Conservation (phyloP, 2,329 filamentous ascomycete species). For the Neofusicoccum sp. region DNA sequence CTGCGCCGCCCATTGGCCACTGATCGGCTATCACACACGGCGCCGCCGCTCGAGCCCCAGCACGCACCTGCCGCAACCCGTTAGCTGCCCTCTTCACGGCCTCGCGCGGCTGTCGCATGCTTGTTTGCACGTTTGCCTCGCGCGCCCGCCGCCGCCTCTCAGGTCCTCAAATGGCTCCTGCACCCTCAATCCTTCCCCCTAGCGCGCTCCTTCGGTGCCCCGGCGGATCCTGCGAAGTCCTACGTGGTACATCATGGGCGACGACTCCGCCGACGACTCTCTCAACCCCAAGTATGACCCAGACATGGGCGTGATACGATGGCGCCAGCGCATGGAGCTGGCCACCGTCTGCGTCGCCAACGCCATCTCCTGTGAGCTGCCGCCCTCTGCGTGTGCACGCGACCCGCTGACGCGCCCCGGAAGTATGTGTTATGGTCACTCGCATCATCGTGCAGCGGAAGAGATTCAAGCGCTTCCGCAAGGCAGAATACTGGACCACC, state of each 20-base stretch:
- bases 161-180: conserved; percentile 9
- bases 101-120: conserved; percentile 6
- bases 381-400: not conserved
- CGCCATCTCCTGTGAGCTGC: conserved; percentile 6
- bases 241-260: conserved; percentile 7
- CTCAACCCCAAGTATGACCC: conserved; percentile 13
- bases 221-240: not conserved
- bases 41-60: conserved; percentile 1
- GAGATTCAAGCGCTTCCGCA: conserved; percentile 18
- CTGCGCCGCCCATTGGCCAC: conserved; percentile 7
- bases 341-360: conserved; percentile 13
- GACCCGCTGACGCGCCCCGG: not conserved
- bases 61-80: conserved; percentile 14
- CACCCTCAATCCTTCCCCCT: not conserved
- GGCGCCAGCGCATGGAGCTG: conserved; percentile 16
- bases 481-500: not conserved
- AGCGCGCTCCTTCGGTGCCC: conserved; percentile 1
- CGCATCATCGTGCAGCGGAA: conserved; percentile 13
- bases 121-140: conserved; percentile 11
- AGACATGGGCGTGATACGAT: conserved; percentile 1
- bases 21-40: conserved; percentile 7
- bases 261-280: conserved; percentile 8
- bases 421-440: conserved; percentile 7
- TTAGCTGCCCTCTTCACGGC: conserved; percentile 11
- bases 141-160: not conserved